Evolutionary conservation across 2,329 filamentous ascomycete genomes (phyloP), one percentile per base, ranked within the genome.

Genomic region (Canariomyces notabilis): DNA sequence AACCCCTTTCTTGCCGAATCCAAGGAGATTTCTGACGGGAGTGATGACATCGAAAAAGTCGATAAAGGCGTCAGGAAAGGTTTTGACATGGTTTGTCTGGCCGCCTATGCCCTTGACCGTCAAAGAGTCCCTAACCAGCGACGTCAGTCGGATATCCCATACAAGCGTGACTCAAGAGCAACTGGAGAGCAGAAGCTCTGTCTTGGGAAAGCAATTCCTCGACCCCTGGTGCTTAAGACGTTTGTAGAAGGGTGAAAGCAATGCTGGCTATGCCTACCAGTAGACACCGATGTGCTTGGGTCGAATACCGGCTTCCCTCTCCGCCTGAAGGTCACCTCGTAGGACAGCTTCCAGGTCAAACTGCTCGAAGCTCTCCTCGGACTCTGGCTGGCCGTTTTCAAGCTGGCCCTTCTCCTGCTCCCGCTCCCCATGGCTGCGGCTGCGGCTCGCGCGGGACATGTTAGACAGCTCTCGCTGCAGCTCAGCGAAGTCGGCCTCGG

Each of bases 281-380:
- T 86, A 77, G 1, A 89, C 85, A 22, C 87, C 85, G 49, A 89
- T 85, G 57, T 85, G 81, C 70, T 94, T 94, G 5, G 82, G 75
- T 50, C 82, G 83, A 65, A 94, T 94, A 1, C 89, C 89, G 5
- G 86, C 85, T 51, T 85, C 80, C 50, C 78, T 75, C 59, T 89
- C 85, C 7, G 87, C 83, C 37, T 76, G 77, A 46, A 85, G 75
- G 45, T 82, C 82, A 2, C 87, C 87, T 36, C 86, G 79, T 50
- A 95, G 70, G 3, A 83, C 82, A 7, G 73, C 67, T 63, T 95
- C 87, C 31, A 95, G 72, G 61, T 95, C 83, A 64, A 93, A 95
- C 8, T 75, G 70, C 45, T 79, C 79, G 2, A 71, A 70, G 2
- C 70, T 72, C 1, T 69, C 69, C 36, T 74, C 71, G 0, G 71